phyloP scores from a whole-genome alignment of 2,329 filamentous ascomycete genomes.

The Shiraia bambusicola region DNA sequence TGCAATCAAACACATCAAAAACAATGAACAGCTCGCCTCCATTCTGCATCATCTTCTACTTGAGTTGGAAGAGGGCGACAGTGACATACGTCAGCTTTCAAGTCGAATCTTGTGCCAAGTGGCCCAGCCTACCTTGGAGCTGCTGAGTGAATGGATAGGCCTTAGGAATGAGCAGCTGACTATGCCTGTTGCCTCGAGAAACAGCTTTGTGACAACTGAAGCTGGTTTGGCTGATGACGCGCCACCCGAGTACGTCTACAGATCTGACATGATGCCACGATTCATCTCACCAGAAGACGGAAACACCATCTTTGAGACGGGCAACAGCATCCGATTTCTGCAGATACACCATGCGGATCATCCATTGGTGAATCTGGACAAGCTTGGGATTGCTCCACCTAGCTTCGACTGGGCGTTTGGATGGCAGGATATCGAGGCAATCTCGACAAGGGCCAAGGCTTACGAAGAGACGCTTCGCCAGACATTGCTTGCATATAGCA shows the following conservation, averaged over 20 bases:
- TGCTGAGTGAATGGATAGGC: slow-evolving; percentile 74
- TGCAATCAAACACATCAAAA: slow-evolving; percentile 46
- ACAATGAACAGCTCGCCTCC: slow-evolving; percentile 43
- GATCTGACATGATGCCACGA: slow-evolving; percentile 65
- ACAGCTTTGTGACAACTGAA: slow-evolving; percentile 34
- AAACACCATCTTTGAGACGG: slow-evolving; percentile 74
- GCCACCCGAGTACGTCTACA: slow-evolving; percentile 61
- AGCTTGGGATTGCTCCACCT: slow-evolving; percentile 57
- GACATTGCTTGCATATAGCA: slow-evolving; percentile 32
- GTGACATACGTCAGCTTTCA: slow-evolving; percentile 63
- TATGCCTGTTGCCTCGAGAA: slow-evolving; percentile 27
- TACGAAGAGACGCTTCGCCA: slow-evolving; percentile 51
- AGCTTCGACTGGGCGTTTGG: slow-evolving; percentile 67
- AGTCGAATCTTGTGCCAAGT: slow-evolving; percentile 66
- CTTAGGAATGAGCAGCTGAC: slow-evolving; percentile 49
- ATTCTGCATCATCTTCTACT: slow-evolving; percentile 41
- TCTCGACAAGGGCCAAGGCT: slow-evolving; percentile 60
- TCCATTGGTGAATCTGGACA: slow-evolving; percentile 60
- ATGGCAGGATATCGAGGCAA: slow-evolving; percentile 66
- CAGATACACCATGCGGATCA: slow-evolving; percentile 70
- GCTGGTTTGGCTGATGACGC: slow-evolving; percentile 25
- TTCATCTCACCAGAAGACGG: slow-evolving; percentile 73
- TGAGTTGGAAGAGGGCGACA: slow-evolving; percentile 63
- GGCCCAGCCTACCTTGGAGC: slow-evolving; percentile 66
- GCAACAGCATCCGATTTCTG: slow-evolving; percentile 72